Evolutionary conservation across 805 yeast genomes (phyloP), one percentile per base, ranked within the genome.

Genomic region (Blastobotrys attinorum): DNA sequence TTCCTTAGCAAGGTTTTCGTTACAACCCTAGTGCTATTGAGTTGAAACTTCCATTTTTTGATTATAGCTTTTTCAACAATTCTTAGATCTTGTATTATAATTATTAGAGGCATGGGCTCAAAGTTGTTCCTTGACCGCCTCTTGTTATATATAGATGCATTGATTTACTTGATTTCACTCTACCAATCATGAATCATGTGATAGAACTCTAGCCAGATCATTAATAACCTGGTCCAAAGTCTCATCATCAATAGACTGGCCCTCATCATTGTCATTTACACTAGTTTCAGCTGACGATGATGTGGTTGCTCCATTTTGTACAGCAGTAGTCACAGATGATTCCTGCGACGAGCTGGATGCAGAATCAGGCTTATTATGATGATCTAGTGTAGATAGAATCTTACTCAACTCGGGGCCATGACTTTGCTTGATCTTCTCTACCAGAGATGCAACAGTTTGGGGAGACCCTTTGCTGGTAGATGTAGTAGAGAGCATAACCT

Each of bases 401-500:
- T 43, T 31, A 6, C 40, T 40, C 31, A 50, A 18, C 31, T 50
- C 53, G 10, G 46, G 46, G n/a, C 48, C 47, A 31, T 45, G 47
- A 5, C 17, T 17, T 23, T 36, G n/a, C 31, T 47, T 45, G 16
- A 51, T 40, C n/a, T 46, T 40, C n/a, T 48, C 45, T 34, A 53
- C 44, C 11, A 53, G 37, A 39, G 50, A 44, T 13, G 47, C 27
- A 7, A 49, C 45, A 7, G 52, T 42, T 11, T 42, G 39, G n/a
- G n/a, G n/a, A 11, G 44, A 33, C 1, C 54, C 53, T 15, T 50
- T 51, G n/a, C n/a, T n/a, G n/a, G n/a, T n/a, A n/a, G n/a, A n/a
- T n/a, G n/a, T n/a, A 16, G 52, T 46, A 11, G 31, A 39, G 21
- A 47, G 36, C 22, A 49, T 41, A 4, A 75, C 75, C 27, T 69